Evolutionary conservation across 805 yeast species (phyloP), one percentile per base, ranked within the genome.

Genomic region (Dipodascus geniculatus): DNA sequence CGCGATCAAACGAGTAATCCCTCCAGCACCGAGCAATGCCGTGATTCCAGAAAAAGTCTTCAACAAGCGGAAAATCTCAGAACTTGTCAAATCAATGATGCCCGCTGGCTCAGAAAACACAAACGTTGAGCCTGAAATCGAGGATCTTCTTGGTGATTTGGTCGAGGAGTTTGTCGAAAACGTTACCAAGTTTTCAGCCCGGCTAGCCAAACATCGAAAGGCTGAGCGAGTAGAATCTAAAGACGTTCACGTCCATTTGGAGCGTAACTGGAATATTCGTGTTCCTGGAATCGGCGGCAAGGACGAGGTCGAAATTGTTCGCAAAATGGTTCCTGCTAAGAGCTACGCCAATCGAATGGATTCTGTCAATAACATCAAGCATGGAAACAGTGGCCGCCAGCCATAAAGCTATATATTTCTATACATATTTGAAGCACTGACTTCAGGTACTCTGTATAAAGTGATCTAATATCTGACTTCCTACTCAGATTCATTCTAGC

Each of bases 161-260:
- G 97, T 99, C 0, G 99, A 93, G 68, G 98, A 93, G 65, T 93
- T 93, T 65, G 93, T 93, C 16, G 78, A 85, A 4, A 83, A 87
- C 50, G 96, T 95, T 1, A 89, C 97, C 0, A 75, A 87, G 2
- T 93, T 93, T 72, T 96, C 98, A 0, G 90, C 98, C 65, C 79
- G 95, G 53, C 74, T 93, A 58, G 98, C 99, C 22, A 93, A 93
- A 66, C 97, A 91, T 65, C 78, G 99, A 61, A 88, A 87, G 63
- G 80, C 87, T 3, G 96, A 91, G 56, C 79, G 83, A 38, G 73
- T 93, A 22, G 98, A 91, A 59, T 87, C 86, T 16, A 81, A 82
- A 61, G 99, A 93, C 66, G 79, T 95, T 51, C 98, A 93, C 67
- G 69, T 93, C 54, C 96, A 93, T 67, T 73, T 93, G 61, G 96